phyloP scores from a whole-genome alignment of 2,329 filamentous ascomycete species.

The Diaporthe citrichinensis region DNA sequence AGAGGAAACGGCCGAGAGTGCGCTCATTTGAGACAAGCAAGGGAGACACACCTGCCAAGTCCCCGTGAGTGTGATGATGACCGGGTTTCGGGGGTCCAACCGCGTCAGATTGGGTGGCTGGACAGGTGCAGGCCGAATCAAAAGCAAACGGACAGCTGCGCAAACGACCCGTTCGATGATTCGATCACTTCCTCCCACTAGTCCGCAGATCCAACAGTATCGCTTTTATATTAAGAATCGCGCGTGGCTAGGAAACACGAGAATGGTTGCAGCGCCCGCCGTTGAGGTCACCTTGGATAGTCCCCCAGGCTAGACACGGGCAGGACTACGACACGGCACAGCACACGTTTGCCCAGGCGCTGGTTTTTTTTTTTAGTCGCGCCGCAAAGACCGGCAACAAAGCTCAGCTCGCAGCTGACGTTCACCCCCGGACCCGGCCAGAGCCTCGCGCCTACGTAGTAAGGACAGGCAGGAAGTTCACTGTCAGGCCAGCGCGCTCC shows the following conservation, averaged over 20 bases:
- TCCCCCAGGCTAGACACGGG: constrained; percentile 24
- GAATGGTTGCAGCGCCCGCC: constrained; percentile 24
- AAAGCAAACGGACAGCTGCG: constrained; percentile 56
- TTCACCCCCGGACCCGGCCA: constrained; percentile 6
- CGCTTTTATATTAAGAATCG: constrained; percentile 50
- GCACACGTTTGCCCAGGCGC: background rate
- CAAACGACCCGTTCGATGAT: constrained; percentile 51
- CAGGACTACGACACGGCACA: constrained; percentile 13
- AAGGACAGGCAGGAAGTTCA: constrained; percentile 29
- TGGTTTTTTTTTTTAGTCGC: background rate
- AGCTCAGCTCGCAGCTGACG: constrained; percentile 23
- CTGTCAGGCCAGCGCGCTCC: constrained; percentile 20
- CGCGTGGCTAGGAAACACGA: constrained; percentile 49
- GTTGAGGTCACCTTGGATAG: constrained; percentile 17
- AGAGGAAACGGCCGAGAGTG: constrained; percentile 37
- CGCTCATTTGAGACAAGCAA: constrained; percentile 38
- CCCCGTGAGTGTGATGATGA: constrained; percentile 35
- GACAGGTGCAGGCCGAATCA: constrained; percentile 48
- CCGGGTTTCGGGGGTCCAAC: constrained; percentile 36
- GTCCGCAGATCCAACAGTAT: constrained; percentile 46
- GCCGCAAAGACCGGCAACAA: background rate
- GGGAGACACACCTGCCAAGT: constrained; percentile 39
- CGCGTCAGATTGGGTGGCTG: constrained; percentile 47
- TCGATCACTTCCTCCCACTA: constrained; percentile 43
- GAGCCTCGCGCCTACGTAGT: constrained; percentile 12